Conservation (phyloP, 176 grass and related monocot genomes). For the Alloteropsis semialata region DNA sequence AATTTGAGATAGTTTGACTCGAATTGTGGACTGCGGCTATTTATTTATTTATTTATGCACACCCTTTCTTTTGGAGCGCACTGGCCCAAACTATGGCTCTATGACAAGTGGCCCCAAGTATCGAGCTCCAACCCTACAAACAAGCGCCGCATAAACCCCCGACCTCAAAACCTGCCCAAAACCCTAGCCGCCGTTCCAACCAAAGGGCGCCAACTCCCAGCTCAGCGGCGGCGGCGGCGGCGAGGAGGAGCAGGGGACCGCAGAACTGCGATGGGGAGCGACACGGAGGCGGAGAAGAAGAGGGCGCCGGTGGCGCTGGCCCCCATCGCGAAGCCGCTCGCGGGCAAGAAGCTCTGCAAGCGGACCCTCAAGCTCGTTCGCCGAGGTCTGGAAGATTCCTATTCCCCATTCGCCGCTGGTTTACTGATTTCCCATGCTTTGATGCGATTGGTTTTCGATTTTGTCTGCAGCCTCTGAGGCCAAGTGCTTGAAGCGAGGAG, state of each 20-base stretch:
- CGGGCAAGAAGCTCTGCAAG: constrained; percentile 76
- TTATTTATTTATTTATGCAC: too few species aligned
- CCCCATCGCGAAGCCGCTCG: constrained; percentile 75
- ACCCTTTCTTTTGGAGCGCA: too few species aligned
- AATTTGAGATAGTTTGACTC: too few species aligned
- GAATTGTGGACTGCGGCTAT: too few species aligned
- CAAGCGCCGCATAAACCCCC: background rate
- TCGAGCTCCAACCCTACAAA: background rate
- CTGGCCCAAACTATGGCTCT: background rate
- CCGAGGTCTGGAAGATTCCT: background rate
- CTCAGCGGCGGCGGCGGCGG: background rate
- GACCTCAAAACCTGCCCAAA: background rate
- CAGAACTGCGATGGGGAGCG: constrained; percentile 34
- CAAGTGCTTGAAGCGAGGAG: constrained; percentile 87
- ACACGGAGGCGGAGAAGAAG: constrained; percentile 36
- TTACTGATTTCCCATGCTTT: background rate
- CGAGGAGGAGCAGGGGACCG: background rate
- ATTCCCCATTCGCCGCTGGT: background rate
- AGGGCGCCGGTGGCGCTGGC: constrained; percentile 36
- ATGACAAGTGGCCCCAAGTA: background rate
- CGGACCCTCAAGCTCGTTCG: constrained; percentile 81
- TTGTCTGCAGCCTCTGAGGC: constrained; percentile 56
- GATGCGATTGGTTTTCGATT: background rate
- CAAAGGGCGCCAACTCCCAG: constrained; percentile 1
- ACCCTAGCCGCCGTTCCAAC: constrained; percentile 38